These are phyloP conservation scores for Globisporangium cystogenes DNA, from an alignment of 352 stramenopile genomes.

Conservation along the genomic window DNA sequence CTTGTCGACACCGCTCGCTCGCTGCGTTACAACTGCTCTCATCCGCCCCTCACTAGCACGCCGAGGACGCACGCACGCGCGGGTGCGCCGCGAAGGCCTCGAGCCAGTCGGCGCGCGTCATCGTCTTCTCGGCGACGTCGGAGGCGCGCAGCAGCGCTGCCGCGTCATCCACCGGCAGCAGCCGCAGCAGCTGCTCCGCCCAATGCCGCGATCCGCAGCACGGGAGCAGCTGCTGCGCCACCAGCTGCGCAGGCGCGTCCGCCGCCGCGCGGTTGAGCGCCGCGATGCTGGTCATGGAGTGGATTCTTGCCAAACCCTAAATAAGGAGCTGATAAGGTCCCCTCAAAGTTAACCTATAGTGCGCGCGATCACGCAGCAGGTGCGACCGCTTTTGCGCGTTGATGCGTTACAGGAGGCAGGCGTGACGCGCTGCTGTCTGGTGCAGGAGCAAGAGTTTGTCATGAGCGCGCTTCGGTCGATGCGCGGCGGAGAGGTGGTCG, in stretches of 20 bases:
- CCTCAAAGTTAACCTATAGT: too few species aligned
- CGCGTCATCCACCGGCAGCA: conserved; percentile 35
- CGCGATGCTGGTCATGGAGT: conserved; percentile 8
- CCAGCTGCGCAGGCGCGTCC: conserved; percentile 19
- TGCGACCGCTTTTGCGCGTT: conserved; percentile 12
- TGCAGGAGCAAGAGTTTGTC: conserved; percentile 76
- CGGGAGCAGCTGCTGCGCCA: conserved; percentile 33
- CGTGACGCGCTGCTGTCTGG: conserved; percentile 1
- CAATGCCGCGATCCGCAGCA: conserved; percentile 59
- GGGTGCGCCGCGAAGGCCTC: conserved; percentile 68
- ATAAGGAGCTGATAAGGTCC: too few species aligned
- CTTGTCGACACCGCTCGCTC: neutral
- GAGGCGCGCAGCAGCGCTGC: conserved; percentile 33
- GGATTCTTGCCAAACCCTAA: too few species aligned
- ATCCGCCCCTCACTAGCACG: neutral
- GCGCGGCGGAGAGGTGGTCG: conserved; percentile 52
- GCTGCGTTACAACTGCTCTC: neutral
- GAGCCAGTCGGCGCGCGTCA: conserved; percentile 54
- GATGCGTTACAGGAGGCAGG: too few species aligned
- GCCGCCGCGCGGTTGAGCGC: conserved; percentile 36
- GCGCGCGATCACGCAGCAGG: conserved; percentile 62
- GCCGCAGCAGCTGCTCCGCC: conserved; percentile 30
- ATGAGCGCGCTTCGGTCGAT: conserved; percentile 62
- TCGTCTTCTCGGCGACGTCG: conserved; percentile 28
- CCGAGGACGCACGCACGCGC: conserved; percentile 20